Evolutionary conservation across 495 filamentous ascomycete species (phyloP).

Genomic region (Aspergillus hancockii): DNA sequence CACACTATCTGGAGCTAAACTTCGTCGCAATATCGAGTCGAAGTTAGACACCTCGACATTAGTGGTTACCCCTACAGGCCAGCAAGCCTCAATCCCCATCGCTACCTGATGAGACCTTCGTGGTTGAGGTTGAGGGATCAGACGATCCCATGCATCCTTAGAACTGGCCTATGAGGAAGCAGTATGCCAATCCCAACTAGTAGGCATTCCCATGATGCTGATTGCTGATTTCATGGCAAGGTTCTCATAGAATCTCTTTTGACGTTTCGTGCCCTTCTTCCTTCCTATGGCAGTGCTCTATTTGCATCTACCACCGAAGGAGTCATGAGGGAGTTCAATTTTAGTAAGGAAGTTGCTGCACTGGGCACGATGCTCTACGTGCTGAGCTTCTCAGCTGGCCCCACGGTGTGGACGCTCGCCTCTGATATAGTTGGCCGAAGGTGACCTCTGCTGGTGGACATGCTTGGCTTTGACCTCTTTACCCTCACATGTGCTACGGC

Average conservation of each 20-base stretch:
- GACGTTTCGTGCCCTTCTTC: slow-evolving; percentile 43
- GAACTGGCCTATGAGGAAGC: slow-evolving; percentile 43
- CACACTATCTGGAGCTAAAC: slow-evolving; percentile 30
- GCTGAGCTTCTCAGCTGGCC: slow-evolving; percentile 52
- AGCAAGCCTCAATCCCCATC: slow-evolving; percentile 43
- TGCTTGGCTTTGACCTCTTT: slow-evolving; percentile 52
- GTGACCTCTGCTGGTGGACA: slow-evolving; percentile 49
- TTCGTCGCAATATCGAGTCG: slow-evolving; percentile 28
- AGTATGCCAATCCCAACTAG: slow-evolving; percentile 13
- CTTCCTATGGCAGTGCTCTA: slow-evolving; percentile 50
- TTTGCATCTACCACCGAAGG: slow-evolving; percentile 49
- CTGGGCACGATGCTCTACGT: slow-evolving; percentile 54
- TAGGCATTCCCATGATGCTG: background rate
- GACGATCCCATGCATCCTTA: slow-evolving; percentile 51
- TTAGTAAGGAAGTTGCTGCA: slow-evolving; percentile 47
- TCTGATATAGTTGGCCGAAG: slow-evolving; percentile 72
- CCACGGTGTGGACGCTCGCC: slow-evolving; percentile 61
- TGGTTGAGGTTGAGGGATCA: slow-evolving; percentile 54
- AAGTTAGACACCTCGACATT: slow-evolving; percentile 24
- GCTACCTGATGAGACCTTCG: slow-evolving; percentile 50
- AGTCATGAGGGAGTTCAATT: slow-evolving; percentile 44
- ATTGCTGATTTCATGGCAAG: slow-evolving; percentile 2
- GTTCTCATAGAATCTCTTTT: slow-evolving; percentile 16
- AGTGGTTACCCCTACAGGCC: slow-evolving; percentile 33
- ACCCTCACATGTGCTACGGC: slow-evolving; percentile 52